These are phyloP conservation scores for Geranomyces variabilis DNA, from an alignment of 192 early-diverging fungal genomes.

Conservation along the genomic window DNA sequence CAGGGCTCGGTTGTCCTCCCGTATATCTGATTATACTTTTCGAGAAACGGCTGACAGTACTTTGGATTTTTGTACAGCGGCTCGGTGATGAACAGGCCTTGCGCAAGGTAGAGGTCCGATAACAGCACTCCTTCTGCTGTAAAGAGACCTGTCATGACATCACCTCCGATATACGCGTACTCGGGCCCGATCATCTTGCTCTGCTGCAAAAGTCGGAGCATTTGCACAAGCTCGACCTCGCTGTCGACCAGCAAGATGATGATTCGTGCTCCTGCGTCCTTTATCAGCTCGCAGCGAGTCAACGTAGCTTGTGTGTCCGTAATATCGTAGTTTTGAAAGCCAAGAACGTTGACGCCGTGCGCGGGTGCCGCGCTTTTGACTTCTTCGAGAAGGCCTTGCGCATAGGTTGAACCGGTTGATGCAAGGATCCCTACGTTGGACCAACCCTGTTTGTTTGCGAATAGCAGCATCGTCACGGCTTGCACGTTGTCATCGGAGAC, in stretches of 20 bases:
- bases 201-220: conserved; percentile 11
- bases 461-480: conserved; percentile 34
- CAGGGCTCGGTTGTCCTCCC: not conserved
- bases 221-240: conserved; percentile 8
- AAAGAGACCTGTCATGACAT: conserved; percentile 3
- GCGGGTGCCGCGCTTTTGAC: not conserved
- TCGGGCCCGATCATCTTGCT: conserved; percentile 26
- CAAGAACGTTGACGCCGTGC: not conserved
- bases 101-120: not conserved
- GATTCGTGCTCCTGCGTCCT: conserved; percentile 21
- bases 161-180: conserved; percentile 30
- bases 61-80: conserved; percentile 17
- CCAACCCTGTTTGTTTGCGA: conserved; percentile 32
- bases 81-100: conserved; percentile 24
- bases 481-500: conserved; percentile 43
- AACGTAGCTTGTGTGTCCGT: not conserved
- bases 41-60: not conserved
- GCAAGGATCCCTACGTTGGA: conserved; percentile 18
- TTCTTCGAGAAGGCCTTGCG: conserved; percentile 16
- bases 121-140: not conserved
- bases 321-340: conserved; percentile 10
- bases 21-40: not conserved
- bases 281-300: conserved; percentile 7
- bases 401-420: not conserved
- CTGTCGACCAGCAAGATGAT: conserved; percentile 2